Evolutionary conservation across 2,329 filamentous ascomycete species (phyloP).

Genomic region (Colletotrichum melonis): DNA sequence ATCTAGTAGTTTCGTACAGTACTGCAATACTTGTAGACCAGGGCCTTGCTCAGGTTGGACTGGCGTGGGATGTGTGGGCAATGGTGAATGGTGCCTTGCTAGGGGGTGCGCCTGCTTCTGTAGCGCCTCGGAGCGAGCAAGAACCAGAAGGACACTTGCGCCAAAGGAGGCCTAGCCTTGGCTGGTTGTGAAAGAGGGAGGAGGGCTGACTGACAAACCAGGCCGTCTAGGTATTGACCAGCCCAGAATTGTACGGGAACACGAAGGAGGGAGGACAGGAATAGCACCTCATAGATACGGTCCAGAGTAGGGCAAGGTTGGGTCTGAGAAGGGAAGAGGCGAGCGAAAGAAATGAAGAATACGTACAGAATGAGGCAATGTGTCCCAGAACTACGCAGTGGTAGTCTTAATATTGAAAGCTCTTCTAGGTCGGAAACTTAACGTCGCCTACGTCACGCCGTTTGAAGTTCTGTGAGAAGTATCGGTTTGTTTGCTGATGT

Average conservation of each 20-base stretch:
- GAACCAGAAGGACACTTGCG: constrained; percentile 34
- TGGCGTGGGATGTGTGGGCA: constrained; percentile 16
- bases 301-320: not conserved
- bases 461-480: not conserved
- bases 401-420: not conserved
- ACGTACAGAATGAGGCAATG: constrained; percentile 15
- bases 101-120: constrained; percentile 31
- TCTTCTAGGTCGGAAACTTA: not conserved
- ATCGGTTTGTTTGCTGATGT: not conserved
- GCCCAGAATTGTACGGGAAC: constrained; percentile 4
- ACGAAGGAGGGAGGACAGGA: constrained; percentile 3
- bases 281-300: constrained; percentile 1
- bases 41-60: constrained; percentile 24
- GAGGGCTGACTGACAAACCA: constrained; percentile 30
- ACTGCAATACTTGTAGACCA: constrained; percentile 1
- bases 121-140: constrained; percentile 15
- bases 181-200: constrained; percentile 31
- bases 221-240: constrained; percentile 13
- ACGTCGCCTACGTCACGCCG: constrained; percentile 1
- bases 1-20: constrained; percentile 4
- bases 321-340: not conserved
- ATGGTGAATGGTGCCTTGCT: constrained; percentile 31
- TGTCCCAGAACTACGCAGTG: not conserved
- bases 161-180: constrained; percentile 22
- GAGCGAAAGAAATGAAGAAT: constrained; percentile 1